Percentiles rank a stretch among this genome's conserved stretches.
These are phyloP conservation scores for Gomphus bonarii DNA, from an alignment of 1,284 basidiomycete genomes.

Conservation along the genomic window DNA sequence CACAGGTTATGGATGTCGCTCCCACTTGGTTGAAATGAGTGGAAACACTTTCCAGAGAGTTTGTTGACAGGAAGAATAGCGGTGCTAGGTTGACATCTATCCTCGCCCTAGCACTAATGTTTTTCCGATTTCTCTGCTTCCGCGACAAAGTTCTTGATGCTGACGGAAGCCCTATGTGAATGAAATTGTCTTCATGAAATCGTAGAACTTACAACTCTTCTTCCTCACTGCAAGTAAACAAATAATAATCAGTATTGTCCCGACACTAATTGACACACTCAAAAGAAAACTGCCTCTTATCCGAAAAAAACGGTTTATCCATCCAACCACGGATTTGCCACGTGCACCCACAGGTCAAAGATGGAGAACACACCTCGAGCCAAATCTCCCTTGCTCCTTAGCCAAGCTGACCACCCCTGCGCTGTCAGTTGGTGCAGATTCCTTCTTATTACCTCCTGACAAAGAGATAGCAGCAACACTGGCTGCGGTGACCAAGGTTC, in stretches of 20 bases:
- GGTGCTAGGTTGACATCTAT: background rate
- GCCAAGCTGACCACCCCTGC: slow-evolving; percentile 37
- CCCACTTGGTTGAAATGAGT: no score
- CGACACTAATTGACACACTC: background rate
- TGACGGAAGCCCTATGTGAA: slow-evolving; percentile 5
- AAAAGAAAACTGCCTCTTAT: background rate
- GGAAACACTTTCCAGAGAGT: no score
- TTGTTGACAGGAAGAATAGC: no score
- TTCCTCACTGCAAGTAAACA: slow-evolving; percentile 40
- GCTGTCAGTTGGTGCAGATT: slow-evolving; percentile 27
- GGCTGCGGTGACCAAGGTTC: slow-evolving; percentile 45
- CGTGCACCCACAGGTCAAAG: background rate
- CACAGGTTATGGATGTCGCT: no score
- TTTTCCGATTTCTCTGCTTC: slow-evolving; percentile 59
- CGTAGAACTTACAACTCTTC: slow-evolving; percentile 54
- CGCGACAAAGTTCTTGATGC: slow-evolving; percentile 66
- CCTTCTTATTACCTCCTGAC: slow-evolving; percentile 37
- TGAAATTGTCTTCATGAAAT: background rate
- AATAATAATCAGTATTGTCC: slow-evolving; percentile 2
- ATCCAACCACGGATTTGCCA: background rate
- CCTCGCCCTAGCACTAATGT: background rate
- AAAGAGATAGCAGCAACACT: slow-evolving; percentile 40
- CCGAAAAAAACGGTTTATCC: no score
- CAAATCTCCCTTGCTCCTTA: slow-evolving; percentile 49
- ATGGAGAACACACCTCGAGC: slow-evolving; percentile 46